Base-by-base conservation (phyloP, 164 flowering plant genomes). In the Annona squamosa region DNA sequence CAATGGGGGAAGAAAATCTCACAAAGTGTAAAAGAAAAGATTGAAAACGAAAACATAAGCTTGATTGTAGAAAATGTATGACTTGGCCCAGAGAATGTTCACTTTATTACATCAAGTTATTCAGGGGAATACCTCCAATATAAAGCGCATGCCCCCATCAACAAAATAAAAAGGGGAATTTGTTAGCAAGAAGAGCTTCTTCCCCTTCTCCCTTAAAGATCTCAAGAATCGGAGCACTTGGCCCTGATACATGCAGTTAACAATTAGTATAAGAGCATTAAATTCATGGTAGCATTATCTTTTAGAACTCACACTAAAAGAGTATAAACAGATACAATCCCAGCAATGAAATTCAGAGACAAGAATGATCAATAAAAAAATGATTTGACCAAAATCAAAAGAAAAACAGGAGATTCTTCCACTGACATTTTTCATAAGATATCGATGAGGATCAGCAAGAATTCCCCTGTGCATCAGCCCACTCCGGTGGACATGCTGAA, bases 151-250 rank as follows among this genome's bases (percentile, higher is more conserved):
- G 73, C 99, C 99, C 47, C 99, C 98, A 86, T 95, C 98, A 73
- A 95, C 99, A 88, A 95, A 95, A 83, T 90, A 83, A 80, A 81
- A 93, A 3, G 99, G 99, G 68, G 97, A 92, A 81, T 95, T 95
- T 4, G 99, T 95, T 72, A 95, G 70, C 81, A 95, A 78, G 81
- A 95, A 94, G 66, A 95, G 88, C 70, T 91, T 95, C 86, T 95
- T 95, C 62, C 97, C 99, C 68, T 85, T 91, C 75, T 90, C 97
- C 81, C 71, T 90, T 7, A 95, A 82, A 94, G 87, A 90, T 72
- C 80, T 88, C 46, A 95, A 85, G 78, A 95, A 91, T 71, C 76
- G 87, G n/a, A 89, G 78, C 67, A 92, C 65, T 77, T 87, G 86
- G 19, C 85, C 91, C 99, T 92, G 88, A 61, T 66, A 67, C 48